These are phyloP conservation scores for Crithidia fasciculata DNA, from an alignment of 208 protist genomes.

Conservation along the genomic window DNA sequence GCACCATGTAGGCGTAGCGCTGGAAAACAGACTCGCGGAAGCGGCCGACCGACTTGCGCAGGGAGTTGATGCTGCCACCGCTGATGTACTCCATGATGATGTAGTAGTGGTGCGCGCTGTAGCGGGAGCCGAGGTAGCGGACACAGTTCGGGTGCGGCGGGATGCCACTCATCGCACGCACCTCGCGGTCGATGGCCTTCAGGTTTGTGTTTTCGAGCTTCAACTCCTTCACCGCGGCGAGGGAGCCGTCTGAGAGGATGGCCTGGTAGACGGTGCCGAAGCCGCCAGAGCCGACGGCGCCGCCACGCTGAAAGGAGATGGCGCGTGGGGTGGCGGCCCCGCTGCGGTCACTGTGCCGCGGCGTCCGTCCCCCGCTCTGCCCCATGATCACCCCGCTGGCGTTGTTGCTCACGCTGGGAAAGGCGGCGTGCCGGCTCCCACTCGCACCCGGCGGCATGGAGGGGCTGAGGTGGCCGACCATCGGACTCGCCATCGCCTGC, in stretches of 20 bases:
- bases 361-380: conserved; percentile 27
- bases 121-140: conserved; percentile 73
- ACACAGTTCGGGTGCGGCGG: conserved; percentile 81
- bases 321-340: conserved; percentile 29
- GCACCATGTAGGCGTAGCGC: conserved; percentile 78
- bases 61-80: conserved; percentile 77
- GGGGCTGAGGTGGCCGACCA: background rate
- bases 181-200: conserved; percentile 74
- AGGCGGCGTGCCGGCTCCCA: conserved; percentile 7
- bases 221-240: conserved; percentile 81
- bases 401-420: conserved; percentile 12
- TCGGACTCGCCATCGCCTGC: conserved; percentile 25
- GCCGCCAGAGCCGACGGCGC: conserved; percentile 67
- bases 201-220: conserved; percentile 58
- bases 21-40: conserved; percentile 77
- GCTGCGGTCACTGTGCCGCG: conserved; percentile 28
- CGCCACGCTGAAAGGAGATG: conserved; percentile 65
- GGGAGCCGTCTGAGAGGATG: conserved; percentile 62
- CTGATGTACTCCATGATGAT: conserved; percentile 90
- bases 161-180: conserved; percentile 67
- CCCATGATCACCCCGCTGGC: background rate
- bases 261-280: conserved; percentile 83
- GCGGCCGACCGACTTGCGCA: conserved; percentile 57
- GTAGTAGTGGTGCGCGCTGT: conserved; percentile 72
- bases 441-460: background rate